Conservation (phyloP, 441 rosid species). For the Breynia disticha region DNA sequence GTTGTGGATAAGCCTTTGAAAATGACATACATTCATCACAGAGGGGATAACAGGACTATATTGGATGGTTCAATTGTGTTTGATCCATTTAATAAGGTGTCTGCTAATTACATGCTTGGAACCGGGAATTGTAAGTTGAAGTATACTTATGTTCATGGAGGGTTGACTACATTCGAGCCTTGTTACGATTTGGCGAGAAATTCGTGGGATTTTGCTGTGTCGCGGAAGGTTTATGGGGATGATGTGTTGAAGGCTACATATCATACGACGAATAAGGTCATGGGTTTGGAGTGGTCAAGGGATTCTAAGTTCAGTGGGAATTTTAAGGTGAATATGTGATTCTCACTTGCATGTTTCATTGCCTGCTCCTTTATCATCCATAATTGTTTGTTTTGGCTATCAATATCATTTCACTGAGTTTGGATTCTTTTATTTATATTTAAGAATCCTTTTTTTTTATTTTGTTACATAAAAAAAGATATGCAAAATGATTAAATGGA, state of each 20-base stretch:
- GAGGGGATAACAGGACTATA: slow-evolving; percentile 58
- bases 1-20: slow-evolving; percentile 78
- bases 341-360: slow-evolving; percentile 2
- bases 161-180: slow-evolving; percentile 65
- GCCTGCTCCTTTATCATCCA: neutral
- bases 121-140: slow-evolving; percentile 76
- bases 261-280: slow-evolving; percentile 48
- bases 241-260: slow-evolving; percentile 62
- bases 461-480: too few species aligned
- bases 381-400: neutral
- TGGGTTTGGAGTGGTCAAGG: slow-evolving; percentile 76
- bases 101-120: slow-evolving; percentile 71
- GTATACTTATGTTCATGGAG: slow-evolving; percentile 61
- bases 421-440: too few species aligned
- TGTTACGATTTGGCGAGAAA: slow-evolving; percentile 67
- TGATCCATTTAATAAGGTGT: slow-evolving; percentile 71
- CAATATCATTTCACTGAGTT: too few species aligned
- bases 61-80: slow-evolving; percentile 56
- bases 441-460: too few species aligned
- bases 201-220: slow-evolving; percentile 78
- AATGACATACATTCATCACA: slow-evolving; percentile 73
- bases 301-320: slow-evolving; percentile 44
- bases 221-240: slow-evolving; percentile 45
- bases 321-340: slow-evolving; percentile 43
- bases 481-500: too few species aligned